Percentiles rank a stretch among this genome's conserved stretches.
phyloP scores from a whole-genome alignment of 768 basidiomycete species.

The Suillus tomentosus region DNA sequence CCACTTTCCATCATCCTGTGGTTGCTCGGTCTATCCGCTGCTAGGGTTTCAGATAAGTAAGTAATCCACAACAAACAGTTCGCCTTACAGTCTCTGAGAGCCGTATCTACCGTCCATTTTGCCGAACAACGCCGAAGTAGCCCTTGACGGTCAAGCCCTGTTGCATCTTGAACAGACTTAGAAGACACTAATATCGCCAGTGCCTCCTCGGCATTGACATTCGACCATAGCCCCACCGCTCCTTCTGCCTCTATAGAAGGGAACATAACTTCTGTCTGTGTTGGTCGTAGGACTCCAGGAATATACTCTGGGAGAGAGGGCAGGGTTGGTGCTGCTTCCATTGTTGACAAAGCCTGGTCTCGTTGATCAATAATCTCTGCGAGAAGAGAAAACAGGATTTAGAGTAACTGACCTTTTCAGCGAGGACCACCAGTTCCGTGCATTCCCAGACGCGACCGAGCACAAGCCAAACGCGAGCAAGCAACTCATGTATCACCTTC shows the following conservation, averaged over 20 bases:
- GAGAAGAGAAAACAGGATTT: slow-evolving; percentile 10
- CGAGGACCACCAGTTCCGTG: slow-evolving; percentile 50
- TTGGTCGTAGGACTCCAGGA: slow-evolving; percentile 44
- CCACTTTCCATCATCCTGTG: slow-evolving; percentile 71
- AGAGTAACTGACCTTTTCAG: slow-evolving; percentile 51
- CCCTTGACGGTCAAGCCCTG: slow-evolving; percentile 59
- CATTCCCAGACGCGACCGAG: slow-evolving; percentile 76
- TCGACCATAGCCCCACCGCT: slow-evolving; percentile 29
- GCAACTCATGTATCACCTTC: slow-evolving; percentile 59
- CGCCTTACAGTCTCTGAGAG: slow-evolving; percentile 73
- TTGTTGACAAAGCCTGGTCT: slow-evolving; percentile 46
- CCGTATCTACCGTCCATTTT: slow-evolving; percentile 75
- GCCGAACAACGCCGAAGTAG: slow-evolving; percentile 55
- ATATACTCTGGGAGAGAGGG: slow-evolving; percentile 37
- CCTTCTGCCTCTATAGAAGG: slow-evolving; percentile 29
- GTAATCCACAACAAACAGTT: slow-evolving; percentile 11
- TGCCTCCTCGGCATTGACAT: slow-evolving; percentile 55
- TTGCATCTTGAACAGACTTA: slow-evolving; percentile 58
- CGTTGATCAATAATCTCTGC: slow-evolving; percentile 14
- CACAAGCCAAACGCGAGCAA: slow-evolving; percentile 64
- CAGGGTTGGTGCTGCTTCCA: slow-evolving; percentile 41
- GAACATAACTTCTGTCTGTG: slow-evolving; percentile 48
- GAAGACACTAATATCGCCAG: slow-evolving; percentile 57
- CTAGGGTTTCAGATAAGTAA: slow-evolving; percentile 33
- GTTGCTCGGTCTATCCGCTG: slow-evolving; percentile 52